Evolutionary conservation across 345 rosid species (phyloP).

Genomic region (Citrus maxima): DNA sequence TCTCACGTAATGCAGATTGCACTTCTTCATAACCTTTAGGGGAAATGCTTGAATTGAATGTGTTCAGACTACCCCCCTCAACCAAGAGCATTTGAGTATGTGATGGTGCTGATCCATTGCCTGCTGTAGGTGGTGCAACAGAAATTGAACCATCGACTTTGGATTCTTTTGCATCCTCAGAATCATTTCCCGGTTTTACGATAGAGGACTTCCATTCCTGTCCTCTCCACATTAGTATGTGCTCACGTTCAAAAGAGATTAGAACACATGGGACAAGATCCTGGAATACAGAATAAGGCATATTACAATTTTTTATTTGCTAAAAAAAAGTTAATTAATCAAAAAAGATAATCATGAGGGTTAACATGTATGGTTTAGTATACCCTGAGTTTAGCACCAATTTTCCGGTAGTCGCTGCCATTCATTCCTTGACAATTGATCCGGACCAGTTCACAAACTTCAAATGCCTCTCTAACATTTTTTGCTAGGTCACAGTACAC

Average conservation of each 20-base stretch:
- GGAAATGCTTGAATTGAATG: conserved; percentile 4
- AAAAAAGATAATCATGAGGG: not conserved
- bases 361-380: conserved; percentile 7
- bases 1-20: conserved; percentile 17
- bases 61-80: conserved; percentile 3
- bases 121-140: conserved; percentile 23
- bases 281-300: conserved; percentile 33
- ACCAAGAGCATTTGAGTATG: conserved; percentile 14
- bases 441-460: conserved; percentile 83
- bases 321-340: not conserved
- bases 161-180: conserved; percentile 21
- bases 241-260: conserved; percentile 75
- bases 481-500: conserved; percentile 62
- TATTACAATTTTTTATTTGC: not conserved
- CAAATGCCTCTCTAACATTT: conserved; percentile 83
- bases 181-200: conserved; percentile 26
- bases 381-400: conserved; percentile 95
- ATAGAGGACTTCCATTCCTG: conserved; percentile 62
- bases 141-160: conserved; percentile 22
- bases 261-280: conserved; percentile 87
- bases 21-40: conserved; percentile 20
- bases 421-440: conserved; percentile 78
- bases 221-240: conserved; percentile 88
- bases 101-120: conserved; percentile 17
- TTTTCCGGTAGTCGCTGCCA: conserved; percentile 71